These are phyloP conservation scores for Cadophora luteo-olivacea DNA, from an alignment of 2,329 filamentous ascomycete genomes.

Conservation along the genomic window DNA sequence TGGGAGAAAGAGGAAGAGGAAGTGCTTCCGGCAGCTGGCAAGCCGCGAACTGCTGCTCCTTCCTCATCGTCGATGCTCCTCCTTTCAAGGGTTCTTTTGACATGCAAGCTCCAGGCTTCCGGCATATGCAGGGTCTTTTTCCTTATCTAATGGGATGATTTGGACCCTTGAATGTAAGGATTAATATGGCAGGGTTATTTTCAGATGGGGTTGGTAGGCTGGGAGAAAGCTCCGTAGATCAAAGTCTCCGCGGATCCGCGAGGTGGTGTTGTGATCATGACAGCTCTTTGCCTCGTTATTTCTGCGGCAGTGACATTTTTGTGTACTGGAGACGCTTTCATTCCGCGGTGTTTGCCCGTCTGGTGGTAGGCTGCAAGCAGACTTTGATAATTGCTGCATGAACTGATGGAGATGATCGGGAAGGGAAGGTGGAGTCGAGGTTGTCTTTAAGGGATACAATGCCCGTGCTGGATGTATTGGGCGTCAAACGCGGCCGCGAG, in stretches of 20 bases:
- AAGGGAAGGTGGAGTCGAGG: neutral
- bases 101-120: neutral
- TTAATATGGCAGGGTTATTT: neutral
- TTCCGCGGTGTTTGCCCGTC: no score
- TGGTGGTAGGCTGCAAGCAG: neutral
- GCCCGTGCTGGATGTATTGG: no score
- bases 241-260: neutral
- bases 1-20: neutral
- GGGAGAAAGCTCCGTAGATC: neutral
- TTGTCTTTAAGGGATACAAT: neutral
- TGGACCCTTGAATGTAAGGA: neutral
- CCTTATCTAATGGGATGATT: neutral
- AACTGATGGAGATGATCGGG: neutral
- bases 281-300: neutral
- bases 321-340: neutral
- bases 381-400: neutral
- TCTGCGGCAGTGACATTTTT: neutral
- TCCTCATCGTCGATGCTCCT: conserved; percentile 8
- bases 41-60: neutral
- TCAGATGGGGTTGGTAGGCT: neutral
- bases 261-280: neutral
- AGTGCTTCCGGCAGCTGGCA: neutral
- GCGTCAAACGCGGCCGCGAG: no score
- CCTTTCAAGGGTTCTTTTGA: neutral
- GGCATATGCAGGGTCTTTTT: conserved; percentile 9